These are phyloP conservation scores for Erodium texanum DNA, from an alignment of 441 rosid species.

Conservation along the genomic window DNA sequence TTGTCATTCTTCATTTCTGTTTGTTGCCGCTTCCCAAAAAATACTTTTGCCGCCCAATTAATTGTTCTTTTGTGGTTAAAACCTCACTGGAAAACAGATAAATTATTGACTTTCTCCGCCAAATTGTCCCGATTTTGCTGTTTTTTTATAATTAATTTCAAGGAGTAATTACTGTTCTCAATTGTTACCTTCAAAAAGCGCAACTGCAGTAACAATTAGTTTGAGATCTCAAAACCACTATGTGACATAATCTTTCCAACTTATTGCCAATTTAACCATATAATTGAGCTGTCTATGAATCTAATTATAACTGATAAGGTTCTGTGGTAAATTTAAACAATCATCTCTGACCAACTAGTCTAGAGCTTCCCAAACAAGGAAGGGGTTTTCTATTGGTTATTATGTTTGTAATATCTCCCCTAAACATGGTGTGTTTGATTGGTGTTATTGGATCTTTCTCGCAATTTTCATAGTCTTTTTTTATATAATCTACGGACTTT, in stretches of 20 bases:
- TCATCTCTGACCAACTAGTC: not conserved
- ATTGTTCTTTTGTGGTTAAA: not conserved
- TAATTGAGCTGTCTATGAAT: not conserved
- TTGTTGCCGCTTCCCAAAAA: not conserved
- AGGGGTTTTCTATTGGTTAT: not conserved
- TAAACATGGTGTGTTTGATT: not conserved
- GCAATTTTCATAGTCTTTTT: not conserved
- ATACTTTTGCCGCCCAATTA: not conserved
- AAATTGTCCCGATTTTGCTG: no score
- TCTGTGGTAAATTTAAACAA: not conserved
- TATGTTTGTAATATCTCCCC: not conserved
- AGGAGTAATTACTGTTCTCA: not conserved
- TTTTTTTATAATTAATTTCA: not conserved
- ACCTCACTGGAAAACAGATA: not conserved
- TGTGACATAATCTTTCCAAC: not conserved
- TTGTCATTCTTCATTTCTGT: constrained; percentile 1
- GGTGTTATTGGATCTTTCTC: not conserved
- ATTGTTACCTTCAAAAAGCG: no score
- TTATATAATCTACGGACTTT: not conserved
- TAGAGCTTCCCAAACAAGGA: not conserved
- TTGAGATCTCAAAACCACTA: no score
- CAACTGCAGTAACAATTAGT: no score
- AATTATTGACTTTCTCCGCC: not conserved
- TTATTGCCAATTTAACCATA: not conserved
- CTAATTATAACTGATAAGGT: not conserved